A percentile compares a stretch with the other conserved stretches of the same genome.
Conservation (phyloP, 73 alveolate species). For the Urostyla sp. region DNA sequence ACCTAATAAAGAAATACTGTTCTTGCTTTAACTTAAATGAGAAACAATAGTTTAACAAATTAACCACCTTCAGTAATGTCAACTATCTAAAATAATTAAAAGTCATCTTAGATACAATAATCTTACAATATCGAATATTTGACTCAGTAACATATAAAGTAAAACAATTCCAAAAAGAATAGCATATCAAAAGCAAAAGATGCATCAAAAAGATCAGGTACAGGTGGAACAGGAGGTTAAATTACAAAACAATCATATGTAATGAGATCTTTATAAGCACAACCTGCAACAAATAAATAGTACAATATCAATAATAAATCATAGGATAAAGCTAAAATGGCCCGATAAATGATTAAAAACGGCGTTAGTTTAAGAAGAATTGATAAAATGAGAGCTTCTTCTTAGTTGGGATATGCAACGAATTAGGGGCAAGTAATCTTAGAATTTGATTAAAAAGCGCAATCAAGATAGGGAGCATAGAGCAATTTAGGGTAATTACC, state of each 20-base stretch:
- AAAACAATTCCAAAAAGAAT: constrained; percentile 32
- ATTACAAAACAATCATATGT: background rate
- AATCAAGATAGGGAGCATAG: constrained; percentile 14
- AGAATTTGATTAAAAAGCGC: constrained; percentile 7
- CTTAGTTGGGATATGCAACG: constrained; percentile 30
- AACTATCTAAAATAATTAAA: too few species aligned
- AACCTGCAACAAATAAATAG: background rate
- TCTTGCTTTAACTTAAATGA: background rate
- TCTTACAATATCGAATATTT: background rate
- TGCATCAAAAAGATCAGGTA: constrained; percentile 33
- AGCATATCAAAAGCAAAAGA: constrained; percentile 47
- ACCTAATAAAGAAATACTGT: constrained; percentile 7
- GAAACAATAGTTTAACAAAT: background rate
- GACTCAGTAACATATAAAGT: background rate
- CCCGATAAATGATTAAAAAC: background rate
- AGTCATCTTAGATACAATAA: too few species aligned
- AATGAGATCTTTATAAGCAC: background rate
- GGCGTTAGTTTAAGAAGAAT: constrained; percentile 29
- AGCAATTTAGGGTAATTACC: constrained; percentile 33
- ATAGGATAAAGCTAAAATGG: constrained; percentile 36
- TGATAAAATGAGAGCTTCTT: constrained; percentile 27
- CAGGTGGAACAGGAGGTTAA: constrained; percentile 38
- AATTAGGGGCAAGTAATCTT: constrained; percentile 8
- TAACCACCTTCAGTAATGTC: too few species aligned
- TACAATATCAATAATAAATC: too few species aligned